Conservation (phyloP, 129 eudicot genomes). For the Saussurea involucrata region DNA sequence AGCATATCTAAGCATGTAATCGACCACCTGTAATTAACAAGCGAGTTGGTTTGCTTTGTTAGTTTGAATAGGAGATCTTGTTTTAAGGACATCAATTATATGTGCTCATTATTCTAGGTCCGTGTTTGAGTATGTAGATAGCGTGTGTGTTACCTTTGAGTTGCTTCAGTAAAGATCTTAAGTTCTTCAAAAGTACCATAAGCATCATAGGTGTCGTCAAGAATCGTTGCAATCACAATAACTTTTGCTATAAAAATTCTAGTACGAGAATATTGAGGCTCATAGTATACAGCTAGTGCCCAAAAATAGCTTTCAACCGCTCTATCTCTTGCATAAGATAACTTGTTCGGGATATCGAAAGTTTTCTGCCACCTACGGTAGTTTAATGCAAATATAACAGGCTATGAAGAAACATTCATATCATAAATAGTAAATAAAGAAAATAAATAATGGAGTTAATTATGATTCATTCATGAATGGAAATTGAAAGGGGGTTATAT, state of each 20-base stretch:
- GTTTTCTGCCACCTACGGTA: slow-evolving; percentile 17
- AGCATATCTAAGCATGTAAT: slow-evolving; percentile 1
- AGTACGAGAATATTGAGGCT: slow-evolving; percentile 15
- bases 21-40: slow-evolving; percentile 16
- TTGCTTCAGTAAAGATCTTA: slow-evolving; percentile 14
- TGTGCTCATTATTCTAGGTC: background rate
- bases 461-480: background rate
- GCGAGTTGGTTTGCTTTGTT: background rate
- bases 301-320: slow-evolving; percentile 12
- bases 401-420: background rate
- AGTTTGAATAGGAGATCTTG: background rate
- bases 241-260: slow-evolving; percentile 12
- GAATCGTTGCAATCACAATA: background rate
- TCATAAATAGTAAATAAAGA: background rate
- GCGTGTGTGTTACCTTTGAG: background rate
- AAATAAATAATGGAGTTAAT: background rate
- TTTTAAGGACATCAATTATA: background rate
- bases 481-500: background rate
- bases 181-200: slow-evolving; percentile 23
- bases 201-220: slow-evolving; percentile 21
- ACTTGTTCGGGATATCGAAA: slow-evolving; percentile 8
- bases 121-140: background rate
- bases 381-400: background rate
- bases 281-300: background rate
- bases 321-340: slow-evolving; percentile 24